A percentile compares a stretch with the other conserved stretches of the same genome.
Conservation (phyloP, 2,329 filamentous ascomycete genomes). For the Diaporthe ilicicola region DNA sequence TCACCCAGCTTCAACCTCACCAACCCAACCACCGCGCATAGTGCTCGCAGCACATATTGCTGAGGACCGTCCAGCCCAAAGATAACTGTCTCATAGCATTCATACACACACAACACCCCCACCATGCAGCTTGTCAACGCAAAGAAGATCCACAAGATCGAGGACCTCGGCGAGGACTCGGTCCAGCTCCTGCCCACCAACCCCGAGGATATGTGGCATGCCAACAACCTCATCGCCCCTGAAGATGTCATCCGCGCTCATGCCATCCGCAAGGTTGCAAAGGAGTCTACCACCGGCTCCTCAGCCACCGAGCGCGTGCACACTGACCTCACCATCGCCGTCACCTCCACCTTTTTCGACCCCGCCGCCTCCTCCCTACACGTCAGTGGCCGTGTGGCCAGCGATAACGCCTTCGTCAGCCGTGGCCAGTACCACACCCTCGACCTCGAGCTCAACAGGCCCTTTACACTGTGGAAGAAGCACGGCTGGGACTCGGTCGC, state of each 20-base stretch:
- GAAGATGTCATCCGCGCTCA: constrained; percentile 64
- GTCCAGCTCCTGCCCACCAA: constrained; percentile 51
- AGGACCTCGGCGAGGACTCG: constrained; percentile 49
- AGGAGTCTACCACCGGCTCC: constrained; percentile 55
- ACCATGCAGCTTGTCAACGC: constrained; percentile 50
- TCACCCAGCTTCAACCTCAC: neutral
- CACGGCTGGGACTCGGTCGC: constrained; percentile 92
- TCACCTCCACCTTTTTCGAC: constrained; percentile 67
- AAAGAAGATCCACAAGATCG: constrained; percentile 47
- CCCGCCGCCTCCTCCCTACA: constrained; percentile 63
- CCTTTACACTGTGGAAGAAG: constrained; percentile 88
- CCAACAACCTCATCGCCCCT: constrained; percentile 66
- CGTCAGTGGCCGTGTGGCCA: constrained; percentile 62
- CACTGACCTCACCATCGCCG: constrained; percentile 64
- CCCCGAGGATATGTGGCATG: constrained; percentile 63
- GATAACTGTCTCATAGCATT: neutral
- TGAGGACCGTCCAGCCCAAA: neutral
- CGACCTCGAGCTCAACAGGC: constrained; percentile 86
- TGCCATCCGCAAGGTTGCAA: constrained; percentile 63
- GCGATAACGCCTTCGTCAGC: constrained; percentile 61
- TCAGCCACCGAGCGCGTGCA: constrained; percentile 61
- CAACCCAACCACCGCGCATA: neutral
- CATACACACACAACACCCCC: neutral
- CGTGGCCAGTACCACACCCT: constrained; percentile 67
- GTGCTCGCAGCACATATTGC: neutral